Conservation (phyloP, 495 filamentous ascomycete genomes). For the Aspergillus panamensis region DNA sequence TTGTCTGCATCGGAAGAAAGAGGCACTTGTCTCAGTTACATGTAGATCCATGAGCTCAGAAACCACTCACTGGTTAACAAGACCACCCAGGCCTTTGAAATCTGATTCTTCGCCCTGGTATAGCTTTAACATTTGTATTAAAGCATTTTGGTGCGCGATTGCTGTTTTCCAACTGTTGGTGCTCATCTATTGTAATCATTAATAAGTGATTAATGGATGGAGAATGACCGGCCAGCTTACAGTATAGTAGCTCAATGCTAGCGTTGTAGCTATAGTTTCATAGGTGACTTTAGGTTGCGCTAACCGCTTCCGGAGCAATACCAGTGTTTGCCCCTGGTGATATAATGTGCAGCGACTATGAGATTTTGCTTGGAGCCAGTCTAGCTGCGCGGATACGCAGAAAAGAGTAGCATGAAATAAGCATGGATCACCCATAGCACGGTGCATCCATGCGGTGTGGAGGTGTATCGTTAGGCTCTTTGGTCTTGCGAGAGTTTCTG, state of each 20-base stretch:
- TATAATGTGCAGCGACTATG: slow-evolving; percentile 1
- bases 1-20: background rate
- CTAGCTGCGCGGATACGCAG: background rate
- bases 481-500: background rate
- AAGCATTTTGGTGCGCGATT: background rate
- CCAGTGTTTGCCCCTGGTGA: background rate
- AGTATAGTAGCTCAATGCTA: slow-evolving; percentile 1
- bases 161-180: background rate
- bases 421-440: slow-evolving; percentile 4
- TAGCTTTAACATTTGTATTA: background rate
- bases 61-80: slow-evolving; percentile 1
- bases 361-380: background rate
- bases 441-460: slow-evolving; percentile 2
- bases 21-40: background rate
- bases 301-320: background rate
- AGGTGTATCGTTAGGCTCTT: slow-evolving; percentile 3
- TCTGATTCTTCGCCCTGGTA: background rate
- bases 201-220: background rate
- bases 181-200: background rate
- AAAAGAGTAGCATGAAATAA: slow-evolving; percentile 5
- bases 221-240: background rate
- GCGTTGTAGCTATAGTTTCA: background rate
- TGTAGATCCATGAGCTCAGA: background rate
- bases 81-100: background rate
- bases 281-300: background rate